phyloP scores from a whole-genome alignment of 306 rosid species.

The Luffa aegyptiaca region DNA sequence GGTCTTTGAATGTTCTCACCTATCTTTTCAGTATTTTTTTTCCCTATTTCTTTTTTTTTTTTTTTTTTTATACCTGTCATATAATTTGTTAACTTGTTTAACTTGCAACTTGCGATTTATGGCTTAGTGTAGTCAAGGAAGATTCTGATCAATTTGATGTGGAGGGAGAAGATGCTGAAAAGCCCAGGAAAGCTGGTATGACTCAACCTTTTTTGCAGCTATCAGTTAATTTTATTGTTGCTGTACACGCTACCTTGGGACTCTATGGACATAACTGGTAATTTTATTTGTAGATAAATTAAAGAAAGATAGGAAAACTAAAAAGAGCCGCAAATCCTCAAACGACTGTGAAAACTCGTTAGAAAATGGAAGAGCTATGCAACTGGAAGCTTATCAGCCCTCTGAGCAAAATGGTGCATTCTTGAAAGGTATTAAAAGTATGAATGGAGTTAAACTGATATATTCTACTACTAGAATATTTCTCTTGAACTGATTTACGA shows the following conservation, averaged over 20 bases:
- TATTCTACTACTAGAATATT: constrained; percentile 7
- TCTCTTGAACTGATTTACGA: not conserved
- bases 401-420: constrained; percentile 32
- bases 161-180: not conserved
- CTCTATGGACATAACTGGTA: not conserved
- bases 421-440: constrained; percentile 52
- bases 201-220: not conserved
- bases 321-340: constrained; percentile 10
- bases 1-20: not conserved
- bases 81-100: not conserved
- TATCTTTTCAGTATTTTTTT: not conserved
- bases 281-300: constrained; percentile 36
- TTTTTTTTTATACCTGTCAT: not conserved
- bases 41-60: too few species aligned
- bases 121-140: not conserved
- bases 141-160: not conserved
- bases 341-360: constrained; percentile 6
- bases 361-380: constrained; percentile 18
- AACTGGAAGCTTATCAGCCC: constrained; percentile 25
- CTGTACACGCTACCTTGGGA: not conserved
- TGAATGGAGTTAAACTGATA: not conserved
- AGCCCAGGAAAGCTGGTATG: constrained; percentile 2
- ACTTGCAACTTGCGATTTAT: not conserved
- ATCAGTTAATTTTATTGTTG: not conserved
- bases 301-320: constrained; percentile 41